Evolutionary conservation across 768 basidiomycete species (phyloP).

Genomic region (Termitomyces sp.): DNA sequence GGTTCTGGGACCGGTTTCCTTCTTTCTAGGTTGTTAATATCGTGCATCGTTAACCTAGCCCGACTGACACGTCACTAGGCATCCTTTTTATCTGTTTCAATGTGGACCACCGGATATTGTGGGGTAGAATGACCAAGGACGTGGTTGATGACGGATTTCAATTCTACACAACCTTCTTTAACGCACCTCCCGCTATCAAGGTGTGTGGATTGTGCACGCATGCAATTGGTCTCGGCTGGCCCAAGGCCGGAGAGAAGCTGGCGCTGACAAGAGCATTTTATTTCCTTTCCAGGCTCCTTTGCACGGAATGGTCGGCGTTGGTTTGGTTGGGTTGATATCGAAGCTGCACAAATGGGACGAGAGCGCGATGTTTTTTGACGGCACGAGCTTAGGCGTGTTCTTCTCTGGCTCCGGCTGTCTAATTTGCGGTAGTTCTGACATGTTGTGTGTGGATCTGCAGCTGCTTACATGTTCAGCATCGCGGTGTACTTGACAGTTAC

Average conservation of each 20-base stretch:
- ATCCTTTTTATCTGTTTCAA: conserved; percentile 82
- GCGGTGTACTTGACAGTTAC: conserved; percentile 82
- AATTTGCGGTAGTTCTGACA: not conserved
- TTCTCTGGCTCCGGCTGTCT: not conserved
- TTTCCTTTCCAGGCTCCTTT: conserved; percentile 62
- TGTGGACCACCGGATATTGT: conserved; percentile 84
- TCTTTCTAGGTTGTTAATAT: conserved; percentile 70
- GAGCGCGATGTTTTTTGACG: conserved; percentile 94
- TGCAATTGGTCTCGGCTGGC: not conserved
- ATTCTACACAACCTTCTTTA: conserved; percentile 91
- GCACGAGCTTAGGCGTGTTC: conserved; percentile 72
- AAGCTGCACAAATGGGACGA: conserved; percentile 90
- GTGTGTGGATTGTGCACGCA: conserved; percentile 30
- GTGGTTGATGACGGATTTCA: conserved; percentile 73
- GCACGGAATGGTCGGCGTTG: conserved; percentile 80
- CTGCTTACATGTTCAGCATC: conserved; percentile 67
- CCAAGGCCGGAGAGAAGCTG: not conserved
- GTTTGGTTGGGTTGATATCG: conserved; percentile 65
- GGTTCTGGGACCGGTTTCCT: conserved; percentile 82
- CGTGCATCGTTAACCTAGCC: not conserved
- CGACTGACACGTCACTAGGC: conserved; percentile 36
- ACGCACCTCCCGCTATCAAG: conserved; percentile 92
- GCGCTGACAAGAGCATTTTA: not conserved
- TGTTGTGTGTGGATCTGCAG: conserved; percentile 30
- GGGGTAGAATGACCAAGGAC: conserved; percentile 58